Base-by-base conservation (phyloP, 345 rosid genomes). In the Camelina laxa region DNA sequence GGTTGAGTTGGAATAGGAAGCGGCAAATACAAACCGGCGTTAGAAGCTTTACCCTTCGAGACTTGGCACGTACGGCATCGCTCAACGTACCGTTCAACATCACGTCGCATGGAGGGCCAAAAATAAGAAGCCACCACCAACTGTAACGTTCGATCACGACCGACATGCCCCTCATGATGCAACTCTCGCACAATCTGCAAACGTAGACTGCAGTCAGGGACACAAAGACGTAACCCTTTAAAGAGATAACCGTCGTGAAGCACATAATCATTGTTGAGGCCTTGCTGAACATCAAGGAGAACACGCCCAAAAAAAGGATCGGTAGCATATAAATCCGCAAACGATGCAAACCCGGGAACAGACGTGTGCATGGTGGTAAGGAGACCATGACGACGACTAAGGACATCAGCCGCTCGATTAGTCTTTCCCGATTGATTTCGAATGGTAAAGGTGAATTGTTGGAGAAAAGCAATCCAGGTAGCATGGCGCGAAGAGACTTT, bases 201-300 rank as follows among this genome's bases (percentile, higher is more conserved):
- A 0, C 6, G n/a, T 2, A 12, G 0, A 1, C 47, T 42, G 0
- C 47, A 13, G 0, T 13, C n/a, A 0, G n/a, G 47, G 1, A 42
- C n/a, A 4, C 47, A 42, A 1, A 42, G 2, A 4, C 47, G 47
- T 0, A 42, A 1, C 0, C 6, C 47, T 3, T 41, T 41, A 3
- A 41, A 41, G 1, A 41, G 15, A 1, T 0, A 41, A 0, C 15
- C 45, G 0, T 12, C 15, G 0, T 41, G 45, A 0, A 41, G 4
- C 0, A 14, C 13, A 1, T 11, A 41, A 0, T 41, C 45, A 3
- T 0, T 1, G 0, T 0, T 41, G 13, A 41, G 15, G 0, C 1
- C 6, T 4, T 41, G 45, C 1, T 41, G 4, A 0, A 11, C 2
- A 0, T 41, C 45, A 0, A 0, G 0, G 0, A 41, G 11, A 0